These are phyloP conservation scores for Plasmodium reichenowi DNA, from an alignment of 169 alveolate genomes.

Conservation along the genomic window DNA sequence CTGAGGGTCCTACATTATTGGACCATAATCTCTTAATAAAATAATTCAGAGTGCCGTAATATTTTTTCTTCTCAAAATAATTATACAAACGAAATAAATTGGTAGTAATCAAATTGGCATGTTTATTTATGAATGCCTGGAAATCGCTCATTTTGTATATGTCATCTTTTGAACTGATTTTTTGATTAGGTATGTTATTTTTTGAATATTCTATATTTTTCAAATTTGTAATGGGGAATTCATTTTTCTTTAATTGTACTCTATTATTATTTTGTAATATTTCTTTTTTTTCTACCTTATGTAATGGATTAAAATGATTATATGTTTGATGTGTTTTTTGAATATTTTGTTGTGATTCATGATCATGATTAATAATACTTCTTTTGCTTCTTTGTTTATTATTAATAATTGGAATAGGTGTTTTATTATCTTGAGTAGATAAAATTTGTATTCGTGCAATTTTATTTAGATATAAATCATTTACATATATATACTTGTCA, in stretches of 20 bases:
- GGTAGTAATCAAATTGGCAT: background rate
- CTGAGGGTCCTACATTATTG: too few species aligned
- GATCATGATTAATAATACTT: background rate
- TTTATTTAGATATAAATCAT: conserved; percentile 45
- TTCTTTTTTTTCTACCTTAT: too few species aligned
- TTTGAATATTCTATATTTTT: too few species aligned
- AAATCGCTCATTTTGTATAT: too few species aligned
- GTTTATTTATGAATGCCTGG: background rate
- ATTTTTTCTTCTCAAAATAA: conserved; percentile 14
- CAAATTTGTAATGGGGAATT: too few species aligned
- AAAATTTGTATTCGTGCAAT: conserved; percentile 65
- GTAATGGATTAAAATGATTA: too few species aligned
- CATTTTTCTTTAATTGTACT: too few species aligned
- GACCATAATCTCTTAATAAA: too few species aligned
- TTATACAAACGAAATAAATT: conserved; percentile 20
- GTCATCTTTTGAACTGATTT: too few species aligned
- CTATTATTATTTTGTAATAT: too few species aligned
- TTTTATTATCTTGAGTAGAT: background rate
- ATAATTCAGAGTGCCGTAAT: background rate
- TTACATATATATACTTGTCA: conserved; percentile 38
- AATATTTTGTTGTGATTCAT: conserved; percentile 1
- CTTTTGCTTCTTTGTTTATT: conserved; percentile 16
- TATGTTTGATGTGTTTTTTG: background rate
- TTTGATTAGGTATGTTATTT: too few species aligned
- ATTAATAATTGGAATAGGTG: background rate